phyloP scores from a whole-genome alignment of 257 asterid species.

The Avicennia marina region DNA sequence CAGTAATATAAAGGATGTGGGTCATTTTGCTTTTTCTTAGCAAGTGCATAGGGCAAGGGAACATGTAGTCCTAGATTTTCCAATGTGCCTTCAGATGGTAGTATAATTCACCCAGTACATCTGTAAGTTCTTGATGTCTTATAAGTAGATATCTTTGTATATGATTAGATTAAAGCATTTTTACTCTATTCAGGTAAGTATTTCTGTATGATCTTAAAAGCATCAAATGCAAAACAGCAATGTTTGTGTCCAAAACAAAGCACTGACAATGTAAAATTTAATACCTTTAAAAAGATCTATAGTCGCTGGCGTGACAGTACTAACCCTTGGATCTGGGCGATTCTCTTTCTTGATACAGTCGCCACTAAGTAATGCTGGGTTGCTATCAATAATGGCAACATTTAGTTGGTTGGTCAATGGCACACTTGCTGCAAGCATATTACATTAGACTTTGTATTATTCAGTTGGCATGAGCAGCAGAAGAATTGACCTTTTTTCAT shows the following conservation, averaged over 20 bases:
- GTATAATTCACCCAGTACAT: no score
- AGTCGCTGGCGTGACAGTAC: conserved; percentile 94
- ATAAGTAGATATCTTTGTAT: not conserved
- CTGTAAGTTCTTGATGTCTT: no score
- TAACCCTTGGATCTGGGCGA: conserved; percentile 93
- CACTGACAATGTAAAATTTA: not conserved
- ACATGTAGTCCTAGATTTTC: no score
- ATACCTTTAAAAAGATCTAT: conserved; percentile 74
- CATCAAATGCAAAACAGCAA: conserved; percentile 8
- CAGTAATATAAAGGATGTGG: no score
- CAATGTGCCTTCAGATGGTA: no score
- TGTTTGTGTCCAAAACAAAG: not conserved
- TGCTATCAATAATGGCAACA: conserved; percentile 90
- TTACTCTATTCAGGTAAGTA: not conserved
- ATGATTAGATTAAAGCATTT: not conserved
- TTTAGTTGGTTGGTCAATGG: conserved; percentile 73
- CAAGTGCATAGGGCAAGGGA: no score
- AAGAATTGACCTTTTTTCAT: not conserved
- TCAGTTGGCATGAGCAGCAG: conserved; percentile 1
- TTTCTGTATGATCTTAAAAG: not conserved
- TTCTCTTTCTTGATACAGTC: conserved; percentile 58
- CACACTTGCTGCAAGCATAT: conserved; percentile 61
- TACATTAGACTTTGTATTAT: conserved; percentile 4
- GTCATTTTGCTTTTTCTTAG: no score
- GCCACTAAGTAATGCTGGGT: conserved; percentile 67